A percentile compares a stretch with the other conserved stretches of the same genome.
phyloP scores from a whole-genome alignment of 768 basidiomycete genomes.

The Boletus fagicola region DNA sequence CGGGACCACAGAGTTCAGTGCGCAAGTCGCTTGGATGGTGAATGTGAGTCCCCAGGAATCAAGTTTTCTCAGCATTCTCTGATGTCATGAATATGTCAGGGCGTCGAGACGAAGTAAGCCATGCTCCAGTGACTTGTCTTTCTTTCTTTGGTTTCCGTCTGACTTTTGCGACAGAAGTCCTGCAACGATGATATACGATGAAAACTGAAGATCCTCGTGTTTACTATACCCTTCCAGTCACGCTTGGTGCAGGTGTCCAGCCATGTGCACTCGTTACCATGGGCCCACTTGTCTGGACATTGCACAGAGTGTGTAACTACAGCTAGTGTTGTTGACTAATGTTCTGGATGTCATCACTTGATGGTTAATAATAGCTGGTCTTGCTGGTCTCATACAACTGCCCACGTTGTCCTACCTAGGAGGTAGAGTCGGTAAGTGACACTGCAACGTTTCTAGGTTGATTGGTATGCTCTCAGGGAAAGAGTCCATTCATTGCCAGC shows the following conservation, averaged over 20 bases:
- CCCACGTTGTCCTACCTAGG: too few species aligned
- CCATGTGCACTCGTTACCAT: not conserved
- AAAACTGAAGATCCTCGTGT: not conserved
- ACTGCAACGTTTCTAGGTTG: not conserved
- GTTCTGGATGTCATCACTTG: not conserved
- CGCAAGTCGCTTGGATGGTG: slow-evolving; percentile 14
- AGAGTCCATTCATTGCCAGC: not conserved
- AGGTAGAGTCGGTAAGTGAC: not conserved
- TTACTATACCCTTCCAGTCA: not conserved
- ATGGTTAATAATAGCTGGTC: not conserved
- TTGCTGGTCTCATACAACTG: not conserved
- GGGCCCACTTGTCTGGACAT: not conserved
- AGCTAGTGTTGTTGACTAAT: not conserved
- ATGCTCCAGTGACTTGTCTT: too few species aligned
- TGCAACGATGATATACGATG: slow-evolving; percentile 7
- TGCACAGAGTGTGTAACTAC: not conserved
- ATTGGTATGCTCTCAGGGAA: not conserved
- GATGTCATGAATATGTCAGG: not conserved
- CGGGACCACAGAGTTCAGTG: slow-evolving; percentile 27
- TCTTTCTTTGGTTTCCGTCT: not conserved
- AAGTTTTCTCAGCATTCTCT: not conserved
- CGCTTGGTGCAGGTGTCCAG: not conserved
- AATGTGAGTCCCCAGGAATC: slow-evolving; percentile 1
- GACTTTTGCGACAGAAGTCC: not conserved
- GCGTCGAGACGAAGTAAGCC: slow-evolving; percentile 11